These are phyloP conservation scores for Hypoxylon trugodes DNA, from an alignment of 495 filamentous ascomycete genomes.

Conservation along the genomic window DNA sequence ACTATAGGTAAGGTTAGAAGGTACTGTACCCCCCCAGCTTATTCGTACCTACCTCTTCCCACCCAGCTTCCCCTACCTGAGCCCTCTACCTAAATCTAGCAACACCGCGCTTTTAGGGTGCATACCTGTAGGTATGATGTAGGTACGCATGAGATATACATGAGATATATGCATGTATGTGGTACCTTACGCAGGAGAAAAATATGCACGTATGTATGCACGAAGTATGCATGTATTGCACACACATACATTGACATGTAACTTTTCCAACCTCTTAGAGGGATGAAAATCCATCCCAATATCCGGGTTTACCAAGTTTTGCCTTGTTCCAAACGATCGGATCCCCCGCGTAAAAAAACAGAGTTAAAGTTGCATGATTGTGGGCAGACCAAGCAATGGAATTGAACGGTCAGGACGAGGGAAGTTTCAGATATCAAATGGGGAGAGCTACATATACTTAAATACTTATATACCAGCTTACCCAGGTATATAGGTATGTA, in stretches of 20 bases:
- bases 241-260: slow-evolving; percentile 9
- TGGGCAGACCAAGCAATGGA: slow-evolving; percentile 8
- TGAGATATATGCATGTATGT: slow-evolving; percentile 31
- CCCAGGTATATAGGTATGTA: too few relatives aligned
- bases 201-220: slow-evolving; percentile 34
- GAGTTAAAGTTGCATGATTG: slow-evolving; percentile 24
- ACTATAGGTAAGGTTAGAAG: too few relatives aligned
- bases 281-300: slow-evolving; percentile 34
- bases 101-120: too few relatives aligned
- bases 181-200: slow-evolving; percentile 23
- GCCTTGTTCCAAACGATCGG: slow-evolving; percentile 36
- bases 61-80: slow-evolving; percentile 1
- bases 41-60: too few relatives aligned
- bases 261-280: slow-evolving; percentile 27
- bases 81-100: too few relatives aligned
- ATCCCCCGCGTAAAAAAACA: slow-evolving; percentile 30
- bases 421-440: slow-evolving; percentile 20
- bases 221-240: slow-evolving; percentile 32
- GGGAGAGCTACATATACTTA: slow-evolving; percentile 29
- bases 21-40: too few relatives aligned
- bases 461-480: neutral
- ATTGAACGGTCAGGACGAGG: neutral
- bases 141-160: neutral
- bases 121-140: neutral
- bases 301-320: slow-evolving; percentile 37